Evolutionary conservation across 2,329 filamentous ascomycete species (phyloP).

Genomic region (Aspergillus calidoustus): DNA sequence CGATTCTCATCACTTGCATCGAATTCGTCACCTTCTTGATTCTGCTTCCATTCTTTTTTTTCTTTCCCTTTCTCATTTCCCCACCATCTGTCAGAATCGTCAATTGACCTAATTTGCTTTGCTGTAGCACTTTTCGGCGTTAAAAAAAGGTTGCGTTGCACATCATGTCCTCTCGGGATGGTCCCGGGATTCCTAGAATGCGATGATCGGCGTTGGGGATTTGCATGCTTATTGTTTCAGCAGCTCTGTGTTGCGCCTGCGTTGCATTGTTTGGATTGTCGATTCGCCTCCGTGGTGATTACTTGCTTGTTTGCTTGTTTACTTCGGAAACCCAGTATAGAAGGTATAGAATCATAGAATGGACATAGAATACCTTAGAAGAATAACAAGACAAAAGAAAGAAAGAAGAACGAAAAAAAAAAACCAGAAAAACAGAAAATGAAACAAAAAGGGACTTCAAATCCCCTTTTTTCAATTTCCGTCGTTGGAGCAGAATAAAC

Average conservation of each 20-base stretch:
- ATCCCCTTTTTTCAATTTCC: conserved; percentile 1
- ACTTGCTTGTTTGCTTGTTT: neutral
- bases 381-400: neutral
- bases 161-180: neutral
- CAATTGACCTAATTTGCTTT: neutral
- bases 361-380: neutral
- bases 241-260: neutral
- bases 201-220: conserved; percentile 13
- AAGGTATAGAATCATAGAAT: neutral
- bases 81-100: neutral
- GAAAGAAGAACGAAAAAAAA: neutral
- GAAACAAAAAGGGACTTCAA: neutral
- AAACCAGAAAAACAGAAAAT: neutral
- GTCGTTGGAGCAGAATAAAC: neutral
- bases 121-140: neutral
- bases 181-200: neutral
- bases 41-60: neutral
- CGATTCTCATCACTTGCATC: neutral
- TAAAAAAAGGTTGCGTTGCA: neutral
- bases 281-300: neutral
- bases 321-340: neutral
- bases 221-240: conserved; percentile 5
- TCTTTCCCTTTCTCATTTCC: neutral
- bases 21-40: neutral
- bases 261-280: neutral